Evolutionary conservation across 1,139 yeast species (phyloP), one percentile per base, ranked within the genome.

Genomic region (Hyphopichia buzzinii): DNA sequence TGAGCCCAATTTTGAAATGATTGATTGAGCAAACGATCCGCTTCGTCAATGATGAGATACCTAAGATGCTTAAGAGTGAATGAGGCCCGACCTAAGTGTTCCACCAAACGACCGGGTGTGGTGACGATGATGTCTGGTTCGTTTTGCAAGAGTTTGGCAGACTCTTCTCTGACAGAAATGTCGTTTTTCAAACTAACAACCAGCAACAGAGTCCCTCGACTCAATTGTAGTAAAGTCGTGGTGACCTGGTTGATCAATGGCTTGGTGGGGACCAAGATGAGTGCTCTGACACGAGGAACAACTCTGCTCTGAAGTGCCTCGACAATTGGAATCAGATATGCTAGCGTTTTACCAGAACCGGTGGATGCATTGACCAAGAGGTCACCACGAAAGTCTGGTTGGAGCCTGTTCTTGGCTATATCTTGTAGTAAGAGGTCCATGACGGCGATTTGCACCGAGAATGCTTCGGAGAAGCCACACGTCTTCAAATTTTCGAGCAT

Each of bases 81-180:
- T 7, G 65, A 49, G 6, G 58, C 58, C 24, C 56, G 54, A 26
- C 65, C 62, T 31, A 90, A 57, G 59, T 92, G 98, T 47, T 94
- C 98, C 11, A 92, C 97, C 31, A 92, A 65, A 55, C 98, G 74
- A 43, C 99, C 99, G 0, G 99, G 98, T 0, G 98, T 88, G 4
- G 89, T 68, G 2, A 92, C 75, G 2, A 92, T 52, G 6, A 92
- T 77, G 59, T 92, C 97, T 0, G 97, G 96, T 2, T 64, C 68
- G 26, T 67, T 62, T 2, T 49, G 54, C 4, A 40, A 36, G 22
- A 86, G 58, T 44, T 72, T 76, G 1, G 48, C 48, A 17, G 73
- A 77, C 57, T 92, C 98, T 13, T 83, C 89, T 26, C 62, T 65
- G 25, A 92, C 65, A 2, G 92, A 75, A 16, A 79, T 55, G 38